phyloP scores from a whole-genome alignment of 2,329 filamentous ascomycete genomes.

The Stylonectria norvegica region DNA sequence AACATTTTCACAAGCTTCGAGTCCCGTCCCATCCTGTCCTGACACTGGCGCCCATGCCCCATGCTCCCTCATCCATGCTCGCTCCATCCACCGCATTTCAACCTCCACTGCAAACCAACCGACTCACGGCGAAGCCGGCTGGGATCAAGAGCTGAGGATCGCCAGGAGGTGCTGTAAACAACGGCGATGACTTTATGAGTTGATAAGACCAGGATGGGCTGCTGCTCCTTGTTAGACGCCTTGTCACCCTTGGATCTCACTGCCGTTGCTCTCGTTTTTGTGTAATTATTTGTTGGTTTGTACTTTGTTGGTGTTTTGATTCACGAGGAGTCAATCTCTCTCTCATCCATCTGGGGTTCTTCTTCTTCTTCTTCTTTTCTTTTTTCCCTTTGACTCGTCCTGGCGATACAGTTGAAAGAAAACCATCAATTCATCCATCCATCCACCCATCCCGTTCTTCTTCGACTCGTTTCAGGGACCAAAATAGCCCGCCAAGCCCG shows the following conservation, averaged over 20 bases:
- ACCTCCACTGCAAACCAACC: constrained; percentile 12
- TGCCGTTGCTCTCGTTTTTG: neutral
- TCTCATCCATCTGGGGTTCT: neutral
- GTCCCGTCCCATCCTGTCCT: constrained; percentile 18
- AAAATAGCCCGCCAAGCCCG: constrained; percentile 1
- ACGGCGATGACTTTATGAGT: too few species aligned
- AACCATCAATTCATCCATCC: too few species aligned
- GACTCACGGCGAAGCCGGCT: too few species aligned
- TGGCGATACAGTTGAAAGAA: too few species aligned
- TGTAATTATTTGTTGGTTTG: neutral
- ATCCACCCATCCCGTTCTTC: neutral
- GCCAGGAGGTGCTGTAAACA: too few species aligned
- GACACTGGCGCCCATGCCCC: constrained; percentile 14
- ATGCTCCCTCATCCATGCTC: too few species aligned
- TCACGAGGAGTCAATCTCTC: neutral
- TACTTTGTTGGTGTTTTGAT: neutral
- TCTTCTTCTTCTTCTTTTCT: constrained; percentile 5
- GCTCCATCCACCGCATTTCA: too few species aligned
- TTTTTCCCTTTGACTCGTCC: constrained; percentile 7
- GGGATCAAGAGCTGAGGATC: too few species aligned
- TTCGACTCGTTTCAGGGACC: neutral
- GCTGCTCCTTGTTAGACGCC: neutral
- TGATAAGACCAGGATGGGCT: neutral
- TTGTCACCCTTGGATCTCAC: neutral
- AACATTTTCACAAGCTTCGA: too few species aligned